Evolutionary conservation across 1,284 basidiomycete genomes (phyloP).

Genomic region (Fomitopsis schrenkii): DNA sequence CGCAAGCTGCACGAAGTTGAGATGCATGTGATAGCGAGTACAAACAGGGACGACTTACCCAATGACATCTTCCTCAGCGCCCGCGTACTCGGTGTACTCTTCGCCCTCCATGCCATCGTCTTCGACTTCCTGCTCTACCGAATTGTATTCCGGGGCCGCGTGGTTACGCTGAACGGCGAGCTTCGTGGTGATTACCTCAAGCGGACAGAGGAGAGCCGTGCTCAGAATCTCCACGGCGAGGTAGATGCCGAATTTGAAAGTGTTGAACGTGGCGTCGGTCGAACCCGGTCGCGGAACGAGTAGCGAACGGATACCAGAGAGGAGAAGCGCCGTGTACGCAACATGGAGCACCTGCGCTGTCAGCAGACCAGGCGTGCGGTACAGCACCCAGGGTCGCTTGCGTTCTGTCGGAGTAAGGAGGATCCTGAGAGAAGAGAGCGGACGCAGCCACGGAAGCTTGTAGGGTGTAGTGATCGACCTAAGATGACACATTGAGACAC

Average conservation of each 20-base stretch:
- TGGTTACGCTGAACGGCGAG: conserved; percentile 85
- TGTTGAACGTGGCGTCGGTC: conserved; percentile 27
- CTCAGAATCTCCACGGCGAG: conserved; percentile 56
- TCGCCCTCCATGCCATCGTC: conserved; percentile 63
- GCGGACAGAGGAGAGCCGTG: conserved; percentile 66
- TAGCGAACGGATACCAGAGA: conserved; percentile 60
- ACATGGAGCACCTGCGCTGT: conserved; percentile 66
- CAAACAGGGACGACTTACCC: conserved; percentile 44
- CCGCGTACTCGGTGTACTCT: conserved; percentile 65
- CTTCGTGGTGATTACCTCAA: conserved; percentile 81
- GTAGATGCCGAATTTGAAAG: conserved; percentile 54
- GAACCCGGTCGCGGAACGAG: conserved; percentile 51
- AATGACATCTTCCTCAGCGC: conserved; percentile 84
- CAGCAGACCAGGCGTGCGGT: conserved; percentile 81
- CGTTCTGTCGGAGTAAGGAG: conserved; percentile 83
- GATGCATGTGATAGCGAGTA: background rate
- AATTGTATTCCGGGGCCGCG: conserved; percentile 65
- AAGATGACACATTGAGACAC: background rate
- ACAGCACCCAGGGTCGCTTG: conserved; percentile 75
- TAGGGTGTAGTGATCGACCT: conserved; percentile 87
- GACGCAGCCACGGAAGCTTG: conserved; percentile 65
- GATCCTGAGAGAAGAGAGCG: conserved; percentile 60
- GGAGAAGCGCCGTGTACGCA: conserved; percentile 61
- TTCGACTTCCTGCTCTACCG: conserved; percentile 67
- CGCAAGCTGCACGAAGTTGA: conserved; percentile 47